Base-by-base conservation (phyloP, 1,139 yeast species). In the Saccharomyces hybrid region DNA sequence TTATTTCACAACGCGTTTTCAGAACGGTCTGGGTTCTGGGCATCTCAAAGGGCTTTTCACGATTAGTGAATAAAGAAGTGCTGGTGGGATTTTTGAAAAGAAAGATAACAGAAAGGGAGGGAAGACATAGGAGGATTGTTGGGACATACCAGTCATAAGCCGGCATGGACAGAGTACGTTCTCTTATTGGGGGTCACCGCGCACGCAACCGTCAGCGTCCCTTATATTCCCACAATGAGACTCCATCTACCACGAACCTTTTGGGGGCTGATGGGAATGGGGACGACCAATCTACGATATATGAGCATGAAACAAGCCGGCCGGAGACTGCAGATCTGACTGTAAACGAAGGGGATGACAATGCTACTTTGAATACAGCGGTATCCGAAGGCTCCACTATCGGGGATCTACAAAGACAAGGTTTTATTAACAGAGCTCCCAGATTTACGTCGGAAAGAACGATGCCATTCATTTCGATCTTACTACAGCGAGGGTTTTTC, bases 391-490 rank as follows among this genome's bases (percentile, higher is more conserved):
- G 57, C 4, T 49, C 55, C 27, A 66, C 69, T 1, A 62, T 65
- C 5, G 69, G 68, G 2, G 70, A 66, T 52, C 54, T 64, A 13
- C 59, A 57, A 46, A 55, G 62, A 46, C 57, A 52, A 16, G 68
- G 68, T 7, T 64, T 51, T 53, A 63, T 65, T 6, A 66, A 67
- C 51, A 55, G 69, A 48, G 59, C 65, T 23, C 70, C 70, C 9
- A 50, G 57, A 20, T 65, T 65, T 27, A 53, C 53, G 8, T 50
- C 57, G 7, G 52, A 52, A 26, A 60, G 76, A 46, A 60, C 64
- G 2, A 53, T 71, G 41, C 73, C 72, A 0, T 62, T 71, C 16
- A 65, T 66, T 0, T 66, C 73, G 1, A 56, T 64, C 44, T 23
- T 61, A 52, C 38, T 71, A 56, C 58, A 69, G 47, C 63, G 69